Percentiles rank a stretch among this genome's conserved stretches.
phyloP scores from a whole-genome alignment of 805 yeast genomes.

The Yarrowia yakushimensis region DNA sequence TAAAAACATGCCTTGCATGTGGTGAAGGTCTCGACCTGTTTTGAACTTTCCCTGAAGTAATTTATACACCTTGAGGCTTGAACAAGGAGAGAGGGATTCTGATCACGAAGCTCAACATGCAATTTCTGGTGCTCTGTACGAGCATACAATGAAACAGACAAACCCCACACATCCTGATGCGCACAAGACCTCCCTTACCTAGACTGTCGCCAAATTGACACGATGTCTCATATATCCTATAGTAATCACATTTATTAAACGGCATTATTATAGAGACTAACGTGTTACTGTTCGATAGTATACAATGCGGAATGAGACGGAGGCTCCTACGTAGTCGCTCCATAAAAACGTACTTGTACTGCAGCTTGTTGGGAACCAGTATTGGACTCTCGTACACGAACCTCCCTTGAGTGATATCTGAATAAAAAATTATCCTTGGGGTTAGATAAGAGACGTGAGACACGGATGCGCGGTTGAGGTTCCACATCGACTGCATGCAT shows the following conservation, averaged over 20 bases:
- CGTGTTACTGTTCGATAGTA: too few relatives aligned
- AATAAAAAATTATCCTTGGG: too few relatives aligned
- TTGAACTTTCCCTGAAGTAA: not conserved
- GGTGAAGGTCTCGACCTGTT: not conserved
- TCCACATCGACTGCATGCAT: constrained; percentile 3
- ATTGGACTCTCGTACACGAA: not conserved
- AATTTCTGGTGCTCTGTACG: too few relatives aligned
- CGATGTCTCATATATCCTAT: not conserved
- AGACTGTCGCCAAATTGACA: not conserved
- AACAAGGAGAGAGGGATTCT: too few relatives aligned
- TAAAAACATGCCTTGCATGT: not conserved
- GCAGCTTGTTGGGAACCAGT: too few relatives aligned
- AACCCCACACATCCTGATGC: not conserved
- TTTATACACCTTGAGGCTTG: too few relatives aligned
- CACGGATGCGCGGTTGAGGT: not conserved
- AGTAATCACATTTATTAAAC: not conserved
- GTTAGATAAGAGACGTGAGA: not conserved
- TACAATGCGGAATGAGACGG: too few relatives aligned
- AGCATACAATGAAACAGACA: not conserved
- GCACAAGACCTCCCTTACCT: not conserved
- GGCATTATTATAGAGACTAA: not conserved
- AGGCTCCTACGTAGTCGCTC: too few relatives aligned
- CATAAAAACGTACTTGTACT: too few relatives aligned
- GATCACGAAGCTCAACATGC: too few relatives aligned
- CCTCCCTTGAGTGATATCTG: not conserved